phyloP scores from a whole-genome alignment of 1,284 basidiomycete genomes.

The Austroboletus olivaceoglutinosus region DNA sequence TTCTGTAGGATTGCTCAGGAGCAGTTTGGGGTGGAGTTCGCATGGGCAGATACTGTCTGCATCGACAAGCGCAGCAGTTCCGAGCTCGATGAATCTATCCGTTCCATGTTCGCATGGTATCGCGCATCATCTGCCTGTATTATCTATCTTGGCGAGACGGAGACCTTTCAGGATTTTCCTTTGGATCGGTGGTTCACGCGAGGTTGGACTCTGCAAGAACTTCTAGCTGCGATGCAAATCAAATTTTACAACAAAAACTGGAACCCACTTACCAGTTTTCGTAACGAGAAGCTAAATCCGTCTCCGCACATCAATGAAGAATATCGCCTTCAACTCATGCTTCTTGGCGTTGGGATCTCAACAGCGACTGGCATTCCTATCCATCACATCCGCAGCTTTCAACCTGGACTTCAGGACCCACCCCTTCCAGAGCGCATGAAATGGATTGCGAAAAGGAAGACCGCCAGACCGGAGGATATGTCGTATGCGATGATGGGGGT shows the following conservation, averaged over 20 bases:
- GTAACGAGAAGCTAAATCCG: neutral
- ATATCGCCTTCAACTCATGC: neutral
- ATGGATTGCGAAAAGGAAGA: constrained; percentile 1
- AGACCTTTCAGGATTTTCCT: neutral
- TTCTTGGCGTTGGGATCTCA: neutral
- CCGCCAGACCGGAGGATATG: constrained; percentile 8
- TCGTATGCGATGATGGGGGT: constrained; percentile 16
- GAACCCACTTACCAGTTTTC: constrained; percentile 1
- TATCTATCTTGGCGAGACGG: constrained; percentile 2
- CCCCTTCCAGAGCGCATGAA: neutral
- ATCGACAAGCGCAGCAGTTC: neutral
- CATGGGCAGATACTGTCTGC: constrained; percentile 4
- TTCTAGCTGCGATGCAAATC: constrained; percentile 4
- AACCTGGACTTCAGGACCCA: neutral
- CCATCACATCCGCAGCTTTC: neutral
- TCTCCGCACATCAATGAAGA: no score
- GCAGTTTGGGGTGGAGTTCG: neutral
- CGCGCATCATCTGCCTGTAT: constrained; percentile 1
- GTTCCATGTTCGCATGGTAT: constrained; percentile 13
- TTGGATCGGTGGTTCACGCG: constrained; percentile 8
- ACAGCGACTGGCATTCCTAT: neutral
- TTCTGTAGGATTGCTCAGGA: neutral
- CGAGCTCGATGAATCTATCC: constrained; percentile 9
- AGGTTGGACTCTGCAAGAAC: constrained; percentile 3
- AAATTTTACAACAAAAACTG: constrained; percentile 10